These are phyloP conservation scores for Annulohypoxylon truncatum DNA, from an alignment of 2,329 filamentous ascomycete genomes.

Conservation along the genomic window DNA sequence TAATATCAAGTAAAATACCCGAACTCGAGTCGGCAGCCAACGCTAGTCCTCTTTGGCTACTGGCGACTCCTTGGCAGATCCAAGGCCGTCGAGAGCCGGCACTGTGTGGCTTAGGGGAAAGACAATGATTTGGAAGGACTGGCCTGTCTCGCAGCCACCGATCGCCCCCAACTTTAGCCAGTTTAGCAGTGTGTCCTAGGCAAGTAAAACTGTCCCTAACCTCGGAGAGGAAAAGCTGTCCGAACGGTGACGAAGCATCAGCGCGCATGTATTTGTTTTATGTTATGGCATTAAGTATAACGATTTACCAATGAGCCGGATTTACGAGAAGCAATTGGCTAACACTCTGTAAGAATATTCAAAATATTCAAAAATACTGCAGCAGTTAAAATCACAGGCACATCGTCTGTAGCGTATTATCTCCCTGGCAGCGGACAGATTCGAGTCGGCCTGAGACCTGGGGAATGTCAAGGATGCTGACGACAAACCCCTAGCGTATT, in stretches of 20 bases:
- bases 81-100: background rate
- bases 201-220: constrained; percentile 35
- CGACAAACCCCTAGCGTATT: constrained; percentile 14
- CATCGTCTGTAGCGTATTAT: background rate
- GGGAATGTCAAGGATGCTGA: constrained; percentile 39
- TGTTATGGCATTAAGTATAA: constrained; percentile 31
- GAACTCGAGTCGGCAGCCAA: constrained; percentile 25
- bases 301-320: constrained; percentile 25
- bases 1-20: constrained; percentile 39
- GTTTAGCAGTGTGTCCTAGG: constrained; percentile 1
- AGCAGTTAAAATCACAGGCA: constrained; percentile 21
- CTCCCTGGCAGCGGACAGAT: background rate
- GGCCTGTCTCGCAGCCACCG: constrained; percentile 39
- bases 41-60: constrained; percentile 32
- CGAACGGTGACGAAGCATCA: constrained; percentile 27
- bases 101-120: constrained; percentile 35
- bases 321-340: constrained; percentile 27
- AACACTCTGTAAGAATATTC: background rate
- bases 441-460: constrained; percentile 24
- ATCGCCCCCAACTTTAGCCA: constrained; percentile 11
- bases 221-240: constrained; percentile 35
- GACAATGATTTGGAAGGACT: constrained; percentile 28
- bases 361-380: background rate
- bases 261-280: background rate
- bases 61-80: constrained; percentile 22